Conservation (phyloP, 306 rosid genomes). For the Lithocarpus polystachyus region DNA sequence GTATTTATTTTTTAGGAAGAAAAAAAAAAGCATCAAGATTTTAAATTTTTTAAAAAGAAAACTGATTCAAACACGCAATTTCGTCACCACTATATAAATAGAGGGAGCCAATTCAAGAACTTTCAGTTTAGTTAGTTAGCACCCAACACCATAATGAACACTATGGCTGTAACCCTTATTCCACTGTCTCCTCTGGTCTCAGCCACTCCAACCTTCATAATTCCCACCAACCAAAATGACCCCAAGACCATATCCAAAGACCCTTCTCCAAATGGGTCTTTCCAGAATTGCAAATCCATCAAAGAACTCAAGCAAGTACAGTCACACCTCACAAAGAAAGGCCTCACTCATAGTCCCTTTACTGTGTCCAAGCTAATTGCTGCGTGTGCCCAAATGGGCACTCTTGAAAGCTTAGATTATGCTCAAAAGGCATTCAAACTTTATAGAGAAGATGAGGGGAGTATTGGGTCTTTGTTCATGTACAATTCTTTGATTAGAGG, state of each 20-base stretch:
- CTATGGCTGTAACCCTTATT: slow-evolving; percentile 46
- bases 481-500: slow-evolving; percentile 65
- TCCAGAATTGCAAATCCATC: slow-evolving; percentile 51
- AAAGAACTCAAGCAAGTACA: slow-evolving; percentile 57
- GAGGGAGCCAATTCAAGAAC: too few relatives aligned
- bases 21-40: too few relatives aligned
- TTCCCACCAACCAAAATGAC: slow-evolving; percentile 29
- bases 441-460: slow-evolving; percentile 25
- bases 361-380: slow-evolving; percentile 42
- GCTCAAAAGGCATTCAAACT: slow-evolving; percentile 43
- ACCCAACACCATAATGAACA: background rate
- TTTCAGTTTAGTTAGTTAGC: background rate
- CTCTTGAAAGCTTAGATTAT: slow-evolving; percentile 50
- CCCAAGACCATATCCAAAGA: slow-evolving; percentile 21
- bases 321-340: slow-evolving; percentile 50
- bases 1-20: too few relatives aligned
- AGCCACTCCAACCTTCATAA: slow-evolving; percentile 23
- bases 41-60: too few relatives aligned
- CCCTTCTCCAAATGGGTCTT: slow-evolving; percentile 22
- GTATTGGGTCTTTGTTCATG: slow-evolving; percentile 34
- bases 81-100: too few relatives aligned
- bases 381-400: slow-evolving; percentile 47
- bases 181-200: slow-evolving; percentile 29
- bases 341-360: slow-evolving; percentile 34
- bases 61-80: too few relatives aligned